Base-by-base conservation (phyloP, 805 yeast species). In the Kluyveromyces lactis region DNA sequence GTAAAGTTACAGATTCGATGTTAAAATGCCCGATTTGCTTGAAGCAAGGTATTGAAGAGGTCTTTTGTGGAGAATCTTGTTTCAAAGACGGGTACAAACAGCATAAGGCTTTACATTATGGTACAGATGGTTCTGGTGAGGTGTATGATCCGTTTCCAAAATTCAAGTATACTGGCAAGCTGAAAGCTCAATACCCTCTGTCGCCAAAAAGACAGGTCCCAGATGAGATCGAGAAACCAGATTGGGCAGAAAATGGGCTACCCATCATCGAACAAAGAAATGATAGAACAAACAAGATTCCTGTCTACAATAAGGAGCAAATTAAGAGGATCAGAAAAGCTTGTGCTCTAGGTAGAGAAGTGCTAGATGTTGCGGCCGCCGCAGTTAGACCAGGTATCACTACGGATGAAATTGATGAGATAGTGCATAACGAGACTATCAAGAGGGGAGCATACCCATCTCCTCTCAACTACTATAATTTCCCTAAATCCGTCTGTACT, bases 401-500 rank as follows among this genome's bases (percentile, higher is more conserved):
- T 38, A 89, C 98, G 19, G 97, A 92, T 58, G 90, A 83, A 58
- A 68, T 92, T 41, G 98, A 92, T 60, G 77, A 68, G 34, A 72
- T 89, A 46, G 87, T 86, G 33, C 97, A 92, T 58, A 72, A 77
- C 38, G 97, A 87, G 53, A 83, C 95, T 42, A 69, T 89, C 52
- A 86, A 85, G 61, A 75, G 96, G 61, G 79, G 81, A 48, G 86
- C 89, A 3, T 92, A 92, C 60, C 98, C 98, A 15, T 86, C 96
- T 10, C 95, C 98, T 3, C 69, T 90, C 47, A 92, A 92, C 67
- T 92, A 92, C 67, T 89, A 81, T 67, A 84, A 86, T 63, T 92
- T 77, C 67, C 97, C 97, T 31, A 89, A 87, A 59, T 78, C 92
- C 17, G 74, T 86, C 31, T 92, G 98, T 64, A 86, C 95, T 1